Evolutionary conservation across 441 rosid genomes (phyloP).

Genomic region (Syzygium malaccense): DNA sequence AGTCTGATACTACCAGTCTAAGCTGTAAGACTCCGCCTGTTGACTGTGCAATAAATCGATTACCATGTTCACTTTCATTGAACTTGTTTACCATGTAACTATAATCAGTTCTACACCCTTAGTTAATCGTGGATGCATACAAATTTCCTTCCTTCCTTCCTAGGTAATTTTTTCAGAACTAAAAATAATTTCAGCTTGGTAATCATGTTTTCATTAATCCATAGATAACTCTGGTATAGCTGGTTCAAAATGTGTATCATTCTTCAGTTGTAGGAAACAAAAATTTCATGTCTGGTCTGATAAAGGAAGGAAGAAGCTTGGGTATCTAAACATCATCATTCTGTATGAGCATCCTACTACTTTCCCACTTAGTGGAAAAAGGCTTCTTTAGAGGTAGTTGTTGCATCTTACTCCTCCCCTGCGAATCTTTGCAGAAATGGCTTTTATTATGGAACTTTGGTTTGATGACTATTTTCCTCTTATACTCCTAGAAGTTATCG

Average conservation of each 20-base stretch:
- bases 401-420: background rate
- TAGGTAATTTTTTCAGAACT: background rate
- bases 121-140: background rate
- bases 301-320: background rate
- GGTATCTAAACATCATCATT: background rate
- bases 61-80: background rate
- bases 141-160: background rate
- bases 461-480: background rate
- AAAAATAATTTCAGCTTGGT: background rate
- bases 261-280: background rate
- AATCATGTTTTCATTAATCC: background rate
- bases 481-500: background rate
- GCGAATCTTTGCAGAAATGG: background rate
- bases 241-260: background rate
- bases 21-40: background rate
- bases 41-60: background rate
- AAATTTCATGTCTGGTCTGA: background rate
- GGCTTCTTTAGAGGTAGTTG: background rate
- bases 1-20: background rate
- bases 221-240: background rate
- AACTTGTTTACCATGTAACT: background rate
- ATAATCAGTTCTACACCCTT: background rate
- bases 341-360: background rate
- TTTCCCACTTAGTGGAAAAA: background rate
- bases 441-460: background rate